Conservation (phyloP, 345 rosid species). For the Arabis hirsuta region DNA sequence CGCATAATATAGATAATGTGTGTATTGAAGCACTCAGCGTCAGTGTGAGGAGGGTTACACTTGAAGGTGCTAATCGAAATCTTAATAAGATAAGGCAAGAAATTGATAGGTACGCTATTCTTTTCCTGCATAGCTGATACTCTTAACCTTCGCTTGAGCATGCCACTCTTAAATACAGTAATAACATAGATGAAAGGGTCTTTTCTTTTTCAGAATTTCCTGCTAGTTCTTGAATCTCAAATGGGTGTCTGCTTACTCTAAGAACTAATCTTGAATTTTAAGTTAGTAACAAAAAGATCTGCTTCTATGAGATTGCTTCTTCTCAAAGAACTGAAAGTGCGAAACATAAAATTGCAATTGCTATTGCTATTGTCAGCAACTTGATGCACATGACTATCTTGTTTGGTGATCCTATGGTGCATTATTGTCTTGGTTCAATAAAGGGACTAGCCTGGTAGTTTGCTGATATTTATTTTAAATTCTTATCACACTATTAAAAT, state of each 20-base stretch:
- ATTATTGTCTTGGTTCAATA: constrained; percentile 16
- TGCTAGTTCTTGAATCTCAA: neutral
- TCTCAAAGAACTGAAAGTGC: neutral
- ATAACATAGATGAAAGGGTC: neutral
- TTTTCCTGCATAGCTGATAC: constrained; percentile 18
- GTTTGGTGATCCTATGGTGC: constrained; percentile 11
- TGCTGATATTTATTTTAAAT: constrained; percentile 34
- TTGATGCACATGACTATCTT: constrained; percentile 18
- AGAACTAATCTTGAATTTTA: neutral
- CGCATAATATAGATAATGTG: constrained; percentile 95
- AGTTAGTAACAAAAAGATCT: neutral
- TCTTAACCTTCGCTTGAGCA: neutral
- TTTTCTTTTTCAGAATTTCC: neutral
- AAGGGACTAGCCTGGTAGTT: constrained; percentile 21
- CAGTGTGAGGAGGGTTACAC: constrained; percentile 85
- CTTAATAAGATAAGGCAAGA: constrained; percentile 71
- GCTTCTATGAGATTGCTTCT: constrained; percentile 1
- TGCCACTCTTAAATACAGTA: constrained; percentile 14
- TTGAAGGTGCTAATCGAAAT: constrained; percentile 94
- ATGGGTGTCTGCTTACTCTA: constrained; percentile 7
- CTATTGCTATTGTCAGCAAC: constrained; percentile 10
- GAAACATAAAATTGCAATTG: neutral
- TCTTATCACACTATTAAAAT: constrained; percentile 46
- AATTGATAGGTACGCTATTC: constrained; percentile 71
- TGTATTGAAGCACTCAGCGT: constrained; percentile 99